Percentiles rank a stretch among this genome's conserved stretches.
These are phyloP conservation scores for Eutrema salsugineum DNA, from an alignment of 441 rosid species.

Conservation along the genomic window DNA sequence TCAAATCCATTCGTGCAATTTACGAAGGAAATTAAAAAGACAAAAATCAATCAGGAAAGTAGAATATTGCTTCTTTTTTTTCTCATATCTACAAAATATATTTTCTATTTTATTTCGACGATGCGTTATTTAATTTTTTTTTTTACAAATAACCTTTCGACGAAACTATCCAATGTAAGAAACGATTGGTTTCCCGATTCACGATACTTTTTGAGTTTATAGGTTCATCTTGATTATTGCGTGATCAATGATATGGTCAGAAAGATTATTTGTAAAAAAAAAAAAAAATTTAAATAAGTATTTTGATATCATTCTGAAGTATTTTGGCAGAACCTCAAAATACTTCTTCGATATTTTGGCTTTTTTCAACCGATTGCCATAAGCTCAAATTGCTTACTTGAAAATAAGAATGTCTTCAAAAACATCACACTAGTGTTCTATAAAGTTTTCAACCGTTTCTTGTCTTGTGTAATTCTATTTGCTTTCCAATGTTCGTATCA, in stretches of 20 bases:
- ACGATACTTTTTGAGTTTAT: too few relatives aligned
- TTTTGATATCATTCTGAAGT: too few relatives aligned
- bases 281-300: too few relatives aligned
- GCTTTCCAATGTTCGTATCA: neutral
- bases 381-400: neutral
- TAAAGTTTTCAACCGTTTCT: neutral
- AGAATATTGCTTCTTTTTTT: neutral
- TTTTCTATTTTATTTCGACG: neutral
- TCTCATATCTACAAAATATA: neutral
- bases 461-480: neutral
- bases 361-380: neutral
- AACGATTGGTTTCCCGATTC: too few relatives aligned
- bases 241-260: neutral
- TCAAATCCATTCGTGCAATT: slow-evolving; percentile 31
- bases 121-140: neutral
- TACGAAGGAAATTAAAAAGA: neutral
- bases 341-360: neutral
- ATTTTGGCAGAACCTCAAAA: neutral
- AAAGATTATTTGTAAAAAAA: too few relatives aligned
- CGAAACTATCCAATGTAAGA: too few relatives aligned
- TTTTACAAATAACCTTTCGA: too few relatives aligned
- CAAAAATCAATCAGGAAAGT: slow-evolving; percentile 1
- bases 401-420: neutral
- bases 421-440: neutral
- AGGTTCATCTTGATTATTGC: neutral